Base-by-base conservation (phyloP, 75 land plant genomes). In the Picea glauca region DNA sequence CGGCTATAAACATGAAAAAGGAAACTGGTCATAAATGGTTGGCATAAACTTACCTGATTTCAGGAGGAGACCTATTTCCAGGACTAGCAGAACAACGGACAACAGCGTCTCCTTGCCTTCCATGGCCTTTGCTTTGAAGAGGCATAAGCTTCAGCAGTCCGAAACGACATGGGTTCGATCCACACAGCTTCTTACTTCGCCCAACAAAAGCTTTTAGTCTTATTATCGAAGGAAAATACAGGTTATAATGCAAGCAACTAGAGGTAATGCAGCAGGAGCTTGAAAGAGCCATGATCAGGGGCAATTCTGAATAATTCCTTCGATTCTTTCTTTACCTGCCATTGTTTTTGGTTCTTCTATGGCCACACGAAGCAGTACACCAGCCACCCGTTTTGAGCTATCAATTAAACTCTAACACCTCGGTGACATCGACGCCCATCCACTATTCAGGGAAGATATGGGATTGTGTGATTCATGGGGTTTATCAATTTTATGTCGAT, bases 71-170 rank as follows among this genome's bases (percentile, higher is more conserved):
- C 14, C 72, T 38, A 35, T 67, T 67, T 18, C 18, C 46, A 17
- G 72, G 72, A 35, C 72, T 67, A 40, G 72, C 72, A 11, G 46
- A 67, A 40, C 72, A 67, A 31, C 35, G 46, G 35, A 67, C 20
- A 1, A 67, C 20, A 14, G 20, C 46, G 32, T 2, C 6, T 35
- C 20, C 20, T 67, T 35, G 46, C 13, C 17, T 67, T 67, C 43
- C 72, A 67, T 67, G 13, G 72, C 43, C 7, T 35, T 35, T 67
- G 43, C 13, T 67, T 67, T 35, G 72, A 67, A 67, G 38, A 35
- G 38, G 38, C 1, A 35, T 35, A 14, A 33, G 35, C 4, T 38
- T 38, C 40, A 35, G 72, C 32, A 20, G 8, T 35, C 5, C 35
- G n/a, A 67, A 40, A 35, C 30, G 18, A 14, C 46, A 38, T 35